Evolutionary conservation across 202 grass and related monocot genomes (phyloP).

Genomic region (Zoysia matrella): DNA sequence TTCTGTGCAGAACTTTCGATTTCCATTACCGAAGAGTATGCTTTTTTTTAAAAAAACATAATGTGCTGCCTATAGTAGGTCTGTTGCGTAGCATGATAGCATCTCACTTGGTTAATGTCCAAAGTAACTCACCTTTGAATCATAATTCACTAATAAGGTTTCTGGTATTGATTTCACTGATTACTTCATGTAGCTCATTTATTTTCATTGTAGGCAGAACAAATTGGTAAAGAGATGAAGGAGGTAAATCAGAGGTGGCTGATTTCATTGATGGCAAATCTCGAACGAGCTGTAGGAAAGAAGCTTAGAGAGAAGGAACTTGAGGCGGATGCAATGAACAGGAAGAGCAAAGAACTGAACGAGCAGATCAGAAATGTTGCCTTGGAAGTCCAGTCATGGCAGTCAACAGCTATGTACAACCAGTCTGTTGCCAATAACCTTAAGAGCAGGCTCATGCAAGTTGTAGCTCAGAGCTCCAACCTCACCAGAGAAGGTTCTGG

Average conservation of each 20-base stretch:
- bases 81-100: not conserved
- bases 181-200: not conserved
- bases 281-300: constrained; percentile 37
- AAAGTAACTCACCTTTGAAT: not conserved
- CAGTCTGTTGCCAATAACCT: constrained; percentile 37
- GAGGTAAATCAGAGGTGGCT: not conserved
- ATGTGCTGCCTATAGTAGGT: not conserved
- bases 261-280: too few species aligned
- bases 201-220: constrained; percentile 37
- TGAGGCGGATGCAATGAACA: constrained; percentile 56
- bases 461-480: constrained; percentile 51
- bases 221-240: constrained; percentile 46
- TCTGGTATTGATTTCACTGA: not conserved
- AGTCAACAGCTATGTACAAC: constrained; percentile 49
- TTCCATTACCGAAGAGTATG: not conserved
- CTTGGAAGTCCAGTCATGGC: constrained; percentile 62
- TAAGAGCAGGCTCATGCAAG: constrained; percentile 36
- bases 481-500: constrained; percentile 56
- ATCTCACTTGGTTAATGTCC: not conserved
- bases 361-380: constrained; percentile 30
- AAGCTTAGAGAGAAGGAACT: constrained; percentile 62
- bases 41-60: not conserved
- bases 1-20: not conserved
- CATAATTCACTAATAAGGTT: not conserved
- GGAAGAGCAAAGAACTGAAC: constrained; percentile 45